Evolutionary conservation across 495 filamentous ascomycete genomes (phyloP).

Genomic region (Trichoderma orchidacearum): DNA sequence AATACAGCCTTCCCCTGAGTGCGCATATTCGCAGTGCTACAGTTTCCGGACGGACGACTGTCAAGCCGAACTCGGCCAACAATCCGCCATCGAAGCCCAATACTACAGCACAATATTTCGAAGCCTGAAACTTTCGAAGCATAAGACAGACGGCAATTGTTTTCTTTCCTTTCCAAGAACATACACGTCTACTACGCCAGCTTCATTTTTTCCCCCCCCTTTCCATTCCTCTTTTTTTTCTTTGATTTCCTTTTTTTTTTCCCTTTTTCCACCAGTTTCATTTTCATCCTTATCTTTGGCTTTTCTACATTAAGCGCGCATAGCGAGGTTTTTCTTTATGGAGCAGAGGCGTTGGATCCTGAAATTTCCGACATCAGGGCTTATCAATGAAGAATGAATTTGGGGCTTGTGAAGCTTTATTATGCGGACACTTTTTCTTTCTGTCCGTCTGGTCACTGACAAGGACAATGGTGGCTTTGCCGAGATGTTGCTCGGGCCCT

Average conservation of each 20-base stretch:
- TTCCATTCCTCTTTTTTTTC: constrained; percentile 12
- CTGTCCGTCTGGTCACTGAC: not conserved
- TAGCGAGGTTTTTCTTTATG: constrained; percentile 15
- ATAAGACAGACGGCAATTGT: constrained; percentile 3
- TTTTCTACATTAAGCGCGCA: constrained; percentile 17
- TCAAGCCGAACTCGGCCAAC: constrained; percentile 36
- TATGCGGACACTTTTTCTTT: not conserved
- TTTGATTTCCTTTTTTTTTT: constrained; percentile 3
- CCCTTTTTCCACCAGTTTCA: constrained; percentile 9
- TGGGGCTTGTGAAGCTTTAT: not conserved
- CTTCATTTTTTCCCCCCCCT: not conserved
- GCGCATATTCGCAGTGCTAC: constrained; percentile 43
- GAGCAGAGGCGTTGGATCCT: constrained; percentile 19
- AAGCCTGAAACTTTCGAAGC: not conserved
- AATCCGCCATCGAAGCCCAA: constrained; percentile 24
- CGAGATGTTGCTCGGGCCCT: not conserved
- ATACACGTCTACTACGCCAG: not conserved
- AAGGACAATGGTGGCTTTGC: not conserved
- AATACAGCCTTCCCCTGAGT: constrained; percentile 77
- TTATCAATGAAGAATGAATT: too few species aligned
- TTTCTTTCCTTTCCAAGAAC: constrained; percentile 5
- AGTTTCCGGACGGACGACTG: constrained; percentile 33
- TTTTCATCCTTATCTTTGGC: not conserved
- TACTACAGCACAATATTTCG: constrained; percentile 5
- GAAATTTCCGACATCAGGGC: not conserved